A percentile compares a stretch with the other conserved stretches of the same genome.
Evolutionary conservation across 2,329 filamentous ascomycete genomes (phyloP).

Genomic region (Tolypocladium tundrense): DNA sequence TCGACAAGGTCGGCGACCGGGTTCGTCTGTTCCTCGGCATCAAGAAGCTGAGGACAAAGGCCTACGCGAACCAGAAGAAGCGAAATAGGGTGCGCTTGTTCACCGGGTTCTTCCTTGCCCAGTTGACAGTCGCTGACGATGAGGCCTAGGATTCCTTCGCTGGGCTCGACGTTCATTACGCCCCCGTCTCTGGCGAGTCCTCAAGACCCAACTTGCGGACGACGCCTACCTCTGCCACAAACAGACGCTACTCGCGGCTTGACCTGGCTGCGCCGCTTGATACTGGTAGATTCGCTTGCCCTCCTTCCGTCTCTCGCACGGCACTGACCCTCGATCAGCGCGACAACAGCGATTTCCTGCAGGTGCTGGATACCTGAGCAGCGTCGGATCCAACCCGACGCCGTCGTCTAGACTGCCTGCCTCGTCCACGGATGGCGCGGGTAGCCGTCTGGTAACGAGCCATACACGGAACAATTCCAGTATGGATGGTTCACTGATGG

Average conservation of each 20-base stretch:
- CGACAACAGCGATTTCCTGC: constrained; percentile 48
- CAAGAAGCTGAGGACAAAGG: constrained; percentile 70
- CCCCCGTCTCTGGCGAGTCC: constrained; percentile 24
- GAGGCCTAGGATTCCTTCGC: constrained; percentile 66
- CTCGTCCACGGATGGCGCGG: constrained; percentile 55
- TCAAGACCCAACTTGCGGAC: constrained; percentile 51
- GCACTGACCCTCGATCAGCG: constrained; percentile 39
- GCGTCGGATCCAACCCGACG: constrained; percentile 34
- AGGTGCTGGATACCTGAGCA: constrained; percentile 34
- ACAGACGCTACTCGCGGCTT: constrained; percentile 56
- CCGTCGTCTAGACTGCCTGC: constrained; percentile 43
- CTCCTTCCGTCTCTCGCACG: constrained; percentile 37
- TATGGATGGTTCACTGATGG: constrained; percentile 77
- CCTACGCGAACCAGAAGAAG: constrained; percentile 68
- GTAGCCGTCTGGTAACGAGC: constrained; percentile 50
- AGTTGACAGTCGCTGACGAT: not conserved
- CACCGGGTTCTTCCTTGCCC: not conserved
- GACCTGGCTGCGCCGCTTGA: constrained; percentile 35
- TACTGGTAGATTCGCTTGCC: constrained; percentile 33
- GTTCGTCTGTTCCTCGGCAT: constrained; percentile 83
- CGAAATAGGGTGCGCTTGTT: constrained; percentile 62
- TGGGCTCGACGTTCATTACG: constrained; percentile 56
- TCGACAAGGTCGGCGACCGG: constrained; percentile 94
- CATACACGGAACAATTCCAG: constrained; percentile 77
- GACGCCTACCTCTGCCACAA: constrained; percentile 21